Evolutionary conservation across 495 filamentous ascomycete genomes (phyloP), one percentile per base, ranked within the genome.

Genomic region (Cryomyces minteri): DNA sequence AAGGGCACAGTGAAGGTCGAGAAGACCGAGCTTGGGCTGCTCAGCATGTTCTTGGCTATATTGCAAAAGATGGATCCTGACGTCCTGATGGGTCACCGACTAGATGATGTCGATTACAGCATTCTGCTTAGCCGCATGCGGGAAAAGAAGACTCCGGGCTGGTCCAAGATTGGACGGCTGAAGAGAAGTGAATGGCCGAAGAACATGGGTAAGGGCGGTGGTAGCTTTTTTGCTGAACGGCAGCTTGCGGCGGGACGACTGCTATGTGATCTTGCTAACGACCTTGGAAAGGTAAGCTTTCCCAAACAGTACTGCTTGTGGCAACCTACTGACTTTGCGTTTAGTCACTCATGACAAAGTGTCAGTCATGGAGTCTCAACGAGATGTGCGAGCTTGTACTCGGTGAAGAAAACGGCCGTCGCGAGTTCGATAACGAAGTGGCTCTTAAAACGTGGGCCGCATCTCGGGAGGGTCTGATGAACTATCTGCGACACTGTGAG

Each of bases 361-460:
- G 90, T 58, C 87, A 94, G 58, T 90, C 86, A 4, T 98, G 92
- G 92, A 94, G 79, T 63, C 69, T 98, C 60, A 90, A 85, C 0
- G 90, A 98, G 62, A 98, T 98, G 84, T 93, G 85, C 61, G 81
- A 77, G 40, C 70, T 95, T 28, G 88, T 94, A 49, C 77, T 98
- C 6, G 80, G 73, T 7, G 63, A 69, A 39, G 76, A 74, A 40
- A 74, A 73, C 54, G 65, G 63, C 28, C 77, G 90, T 14, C 71
- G 79, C 32, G 92, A 96, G 11, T 55, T 96, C 8, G 88, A 98
- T 59, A 85, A 78, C 51, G 90, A 94, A 48, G 74, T 65, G 40
- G 87, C 83, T 33, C 68, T 96, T 50, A 92, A 84, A 62, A 82
- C 81, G 0, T 94, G 84, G 88, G 87, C 85, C 0, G 72, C 70